Conservation (phyloP, 1,284 basidiomycete species). For the Inonotus obliquus region DNA sequence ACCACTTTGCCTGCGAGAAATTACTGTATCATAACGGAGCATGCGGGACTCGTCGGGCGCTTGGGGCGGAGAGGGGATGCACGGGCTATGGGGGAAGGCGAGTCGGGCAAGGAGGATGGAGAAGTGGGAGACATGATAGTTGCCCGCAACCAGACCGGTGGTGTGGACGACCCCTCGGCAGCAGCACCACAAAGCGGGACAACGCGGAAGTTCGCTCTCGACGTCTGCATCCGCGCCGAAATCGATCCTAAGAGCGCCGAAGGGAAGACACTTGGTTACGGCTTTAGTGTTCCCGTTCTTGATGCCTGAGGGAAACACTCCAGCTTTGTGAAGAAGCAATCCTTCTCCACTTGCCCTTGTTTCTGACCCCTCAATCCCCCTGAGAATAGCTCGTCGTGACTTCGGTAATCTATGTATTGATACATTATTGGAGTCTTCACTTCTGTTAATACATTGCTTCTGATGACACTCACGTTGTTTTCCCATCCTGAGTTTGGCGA, state of each 20-base stretch:
- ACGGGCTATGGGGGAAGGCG: background rate
- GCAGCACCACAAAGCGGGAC: conserved; percentile 21
- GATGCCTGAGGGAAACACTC: conserved; percentile 8
- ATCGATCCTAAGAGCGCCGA: conserved; percentile 23
- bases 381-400: too few species aligned
- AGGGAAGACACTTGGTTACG: conserved; percentile 23
- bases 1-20: conserved; percentile 22
- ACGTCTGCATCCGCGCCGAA: conserved; percentile 23
- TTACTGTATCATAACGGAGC: conserved; percentile 25
- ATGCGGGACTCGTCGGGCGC: conserved; percentile 20
- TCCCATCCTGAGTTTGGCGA: background rate
- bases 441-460: background rate
- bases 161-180: conserved; percentile 21
- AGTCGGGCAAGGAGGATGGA: background rate
- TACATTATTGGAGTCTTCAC: background rate
- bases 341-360: too few species aligned
- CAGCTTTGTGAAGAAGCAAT: too few species aligned
- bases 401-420: conserved; percentile 1
- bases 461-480: background rate
- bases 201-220: conserved; percentile 21
- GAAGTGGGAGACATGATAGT: conserved; percentile 19
- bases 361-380: too few species aligned
- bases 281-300: conserved; percentile 23
- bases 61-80: background rate
- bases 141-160: conserved; percentile 21